These are phyloP conservation scores for Handroanthus guayacan DNA, from an alignment of 257 asterid genomes.

Conservation along the genomic window DNA sequence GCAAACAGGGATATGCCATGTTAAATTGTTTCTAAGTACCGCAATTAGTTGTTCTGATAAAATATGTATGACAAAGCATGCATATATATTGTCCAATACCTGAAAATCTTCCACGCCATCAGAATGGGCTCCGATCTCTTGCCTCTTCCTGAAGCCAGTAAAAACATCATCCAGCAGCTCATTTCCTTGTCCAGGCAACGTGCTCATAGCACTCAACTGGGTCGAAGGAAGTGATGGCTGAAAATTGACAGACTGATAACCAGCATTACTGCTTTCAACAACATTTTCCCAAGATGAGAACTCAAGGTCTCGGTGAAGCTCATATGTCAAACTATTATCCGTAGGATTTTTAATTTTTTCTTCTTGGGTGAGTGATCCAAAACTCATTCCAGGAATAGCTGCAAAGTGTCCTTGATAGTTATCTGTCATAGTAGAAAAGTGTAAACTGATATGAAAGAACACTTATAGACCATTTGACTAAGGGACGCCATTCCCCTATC, in stretches of 20 bases:
- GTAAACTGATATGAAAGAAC: constrained; percentile 19
- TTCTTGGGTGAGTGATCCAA: constrained; percentile 47
- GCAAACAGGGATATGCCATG: constrained; percentile 15
- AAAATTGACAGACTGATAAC: constrained; percentile 53
- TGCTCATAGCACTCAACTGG: constrained; percentile 50
- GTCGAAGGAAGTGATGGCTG: constrained; percentile 56
- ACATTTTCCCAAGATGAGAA: constrained; percentile 64
- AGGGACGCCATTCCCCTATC: constrained; percentile 6
- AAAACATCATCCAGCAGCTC: constrained; percentile 55
- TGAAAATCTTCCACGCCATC: constrained; percentile 72
- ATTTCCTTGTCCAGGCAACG: constrained; percentile 58
- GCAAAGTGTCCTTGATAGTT: constrained; percentile 61
- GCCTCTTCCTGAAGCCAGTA: constrained; percentile 46
- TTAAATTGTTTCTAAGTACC: constrained; percentile 1
- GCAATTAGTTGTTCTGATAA: constrained; percentile 19
- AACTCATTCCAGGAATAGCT: constrained; percentile 49
- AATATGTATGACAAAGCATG: constrained; percentile 10
- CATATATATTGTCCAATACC: constrained; percentile 46
- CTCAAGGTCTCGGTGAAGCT: constrained; percentile 49
- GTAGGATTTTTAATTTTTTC: constrained; percentile 40
- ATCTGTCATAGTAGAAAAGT: constrained; percentile 52
- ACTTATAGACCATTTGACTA: constrained; percentile 15
- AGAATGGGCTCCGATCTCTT: constrained; percentile 47
- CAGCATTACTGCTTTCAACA: constrained; percentile 52
- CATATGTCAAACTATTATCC: constrained; percentile 49